These are phyloP conservation scores for Quercus dentata DNA, from an alignment of 306 rosid species.

Conservation along the genomic window DNA sequence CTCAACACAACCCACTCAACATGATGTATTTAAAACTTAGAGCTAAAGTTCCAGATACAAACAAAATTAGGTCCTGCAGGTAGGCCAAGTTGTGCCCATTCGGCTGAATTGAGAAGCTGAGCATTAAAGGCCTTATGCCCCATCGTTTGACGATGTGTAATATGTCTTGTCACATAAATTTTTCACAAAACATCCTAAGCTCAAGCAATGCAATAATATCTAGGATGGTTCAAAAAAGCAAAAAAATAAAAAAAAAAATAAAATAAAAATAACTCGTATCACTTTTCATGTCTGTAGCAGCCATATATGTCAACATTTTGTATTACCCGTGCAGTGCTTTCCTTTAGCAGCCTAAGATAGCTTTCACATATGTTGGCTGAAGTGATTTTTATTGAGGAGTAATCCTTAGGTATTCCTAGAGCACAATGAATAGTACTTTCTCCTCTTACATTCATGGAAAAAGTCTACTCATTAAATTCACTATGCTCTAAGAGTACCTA, in stretches of 20 bases:
- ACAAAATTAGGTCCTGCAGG: conserved; percentile 22
- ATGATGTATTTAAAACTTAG: background rate
- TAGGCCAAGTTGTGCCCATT: conserved; percentile 26
- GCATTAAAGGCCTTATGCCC: conserved; percentile 15
- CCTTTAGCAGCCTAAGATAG: background rate
- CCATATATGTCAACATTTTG: background rate
- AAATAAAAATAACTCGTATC: background rate
- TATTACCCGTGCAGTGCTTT: background rate
- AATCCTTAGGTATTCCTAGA: too few relatives aligned
- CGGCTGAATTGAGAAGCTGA: conserved; percentile 1
- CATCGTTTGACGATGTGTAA: conserved; percentile 1
- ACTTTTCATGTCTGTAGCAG: background rate
- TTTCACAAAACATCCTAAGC: background rate
- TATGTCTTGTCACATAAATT: background rate
- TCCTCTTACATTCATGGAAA: too few relatives aligned
- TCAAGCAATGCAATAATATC: background rate
- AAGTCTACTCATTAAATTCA: too few relatives aligned
- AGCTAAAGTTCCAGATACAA: conserved; percentile 7
- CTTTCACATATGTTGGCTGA: background rate
- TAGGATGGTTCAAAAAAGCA: background rate
- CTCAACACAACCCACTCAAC: too few relatives aligned
- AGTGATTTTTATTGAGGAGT: background rate
- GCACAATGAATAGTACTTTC: too few relatives aligned
- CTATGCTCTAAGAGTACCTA: too few relatives aligned
- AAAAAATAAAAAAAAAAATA: too few relatives aligned